Evolutionary conservation across 345 rosid genomes (phyloP).

Genomic region (Eucalyptus viminalis): DNA sequence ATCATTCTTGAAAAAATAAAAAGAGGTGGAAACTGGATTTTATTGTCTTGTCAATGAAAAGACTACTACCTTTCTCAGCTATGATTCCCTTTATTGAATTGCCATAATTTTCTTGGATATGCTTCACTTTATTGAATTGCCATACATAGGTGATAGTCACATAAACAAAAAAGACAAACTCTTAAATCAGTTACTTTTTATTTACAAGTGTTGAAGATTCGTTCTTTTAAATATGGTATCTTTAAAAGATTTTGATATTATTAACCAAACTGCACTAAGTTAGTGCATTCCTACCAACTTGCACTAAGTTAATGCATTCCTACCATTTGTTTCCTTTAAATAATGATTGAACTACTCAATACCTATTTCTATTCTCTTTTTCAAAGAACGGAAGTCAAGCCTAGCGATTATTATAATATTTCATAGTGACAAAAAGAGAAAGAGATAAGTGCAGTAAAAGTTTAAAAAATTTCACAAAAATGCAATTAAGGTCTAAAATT

Average conservation of each 20-base stretch:
- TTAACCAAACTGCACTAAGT: neutral
- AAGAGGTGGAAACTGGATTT: neutral
- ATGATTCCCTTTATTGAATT: no score
- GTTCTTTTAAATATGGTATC: no score
- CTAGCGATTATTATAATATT: neutral
- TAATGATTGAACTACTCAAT: neutral
- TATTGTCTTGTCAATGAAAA: neutral
- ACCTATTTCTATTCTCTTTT: neutral
- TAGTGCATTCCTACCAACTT: neutral
- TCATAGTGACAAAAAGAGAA: neutral
- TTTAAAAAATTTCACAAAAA: fast-evolving
- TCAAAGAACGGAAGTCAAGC: fast-evolving
- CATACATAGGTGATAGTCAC: neutral
- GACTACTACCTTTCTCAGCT: neutral
- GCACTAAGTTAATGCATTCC: no score
- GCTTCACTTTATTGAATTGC: neutral
- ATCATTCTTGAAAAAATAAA: neutral
- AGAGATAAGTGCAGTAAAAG: neutral
- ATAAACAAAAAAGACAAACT: neutral
- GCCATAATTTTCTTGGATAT: neutral
- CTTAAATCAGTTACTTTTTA: neutral
- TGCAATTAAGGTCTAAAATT: fast-evolving
- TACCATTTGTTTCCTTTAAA: neutral
- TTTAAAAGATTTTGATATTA: no score
- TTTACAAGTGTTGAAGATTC: neutral